Conservation (phyloP, 108 stramenopile genomes). For the Fragilaria crotonensis region DNA sequence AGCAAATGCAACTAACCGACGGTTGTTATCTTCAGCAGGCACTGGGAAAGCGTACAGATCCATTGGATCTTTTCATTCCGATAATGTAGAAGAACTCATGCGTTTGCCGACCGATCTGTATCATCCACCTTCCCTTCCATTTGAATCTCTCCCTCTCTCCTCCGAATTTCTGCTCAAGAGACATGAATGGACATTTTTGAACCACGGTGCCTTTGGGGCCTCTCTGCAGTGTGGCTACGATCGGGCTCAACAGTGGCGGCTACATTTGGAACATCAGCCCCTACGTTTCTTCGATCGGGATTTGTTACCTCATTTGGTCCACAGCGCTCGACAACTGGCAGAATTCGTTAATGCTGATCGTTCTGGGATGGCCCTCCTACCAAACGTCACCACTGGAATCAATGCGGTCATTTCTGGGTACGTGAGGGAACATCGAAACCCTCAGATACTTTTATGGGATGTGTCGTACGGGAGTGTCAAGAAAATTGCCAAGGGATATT, state of each 20-base stretch:
- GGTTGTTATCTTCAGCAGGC: no score
- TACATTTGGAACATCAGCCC: constrained; percentile 56
- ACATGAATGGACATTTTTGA: constrained; percentile 24
- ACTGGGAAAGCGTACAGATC: constrained; percentile 57
- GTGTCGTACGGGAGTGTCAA: constrained; percentile 66
- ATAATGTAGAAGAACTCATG: constrained; percentile 51
- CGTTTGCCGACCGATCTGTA: constrained; percentile 30
- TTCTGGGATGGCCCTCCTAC: constrained; percentile 24
- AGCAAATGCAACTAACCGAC: no score
- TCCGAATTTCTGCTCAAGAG: constrained; percentile 10
- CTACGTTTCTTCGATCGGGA: constrained; percentile 67
- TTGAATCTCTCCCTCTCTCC: constrained; percentile 4
- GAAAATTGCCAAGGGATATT: constrained; percentile 54
- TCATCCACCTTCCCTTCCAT: constrained; percentile 40
- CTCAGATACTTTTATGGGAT: constrained; percentile 55
- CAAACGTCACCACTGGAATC: constrained; percentile 53
- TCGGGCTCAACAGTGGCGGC: constrained; percentile 56
- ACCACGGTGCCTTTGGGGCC: constrained; percentile 56
- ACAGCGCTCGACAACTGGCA: constrained; percentile 42
- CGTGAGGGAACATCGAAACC: constrained; percentile 13
- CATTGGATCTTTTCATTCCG: constrained; percentile 67
- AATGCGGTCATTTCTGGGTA: constrained; percentile 62
- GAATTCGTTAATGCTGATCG: constrained; percentile 32
- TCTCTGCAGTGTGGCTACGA: constrained; percentile 40
- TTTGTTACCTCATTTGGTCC: constrained; percentile 56